Percentiles rank a stretch among this genome's conserved stretches.
These are phyloP conservation scores for Glebionis coronaria DNA, from an alignment of 129 eudicot genomes.

Conservation along the genomic window DNA sequence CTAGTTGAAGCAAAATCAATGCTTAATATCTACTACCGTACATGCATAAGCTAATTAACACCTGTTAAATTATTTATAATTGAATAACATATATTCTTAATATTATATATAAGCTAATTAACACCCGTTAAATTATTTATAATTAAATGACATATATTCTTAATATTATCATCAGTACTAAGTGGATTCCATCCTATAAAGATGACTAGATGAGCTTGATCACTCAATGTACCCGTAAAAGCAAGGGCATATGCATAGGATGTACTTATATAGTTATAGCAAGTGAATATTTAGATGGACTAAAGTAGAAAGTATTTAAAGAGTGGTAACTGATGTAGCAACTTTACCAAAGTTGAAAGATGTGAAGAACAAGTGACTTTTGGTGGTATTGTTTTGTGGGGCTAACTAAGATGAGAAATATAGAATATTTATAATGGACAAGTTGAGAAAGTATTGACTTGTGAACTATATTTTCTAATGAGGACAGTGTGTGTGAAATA, in stretches of 20 bases:
- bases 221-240: not conserved
- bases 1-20: not conserved
- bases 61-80: no score
- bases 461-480: slow-evolving; percentile 20
- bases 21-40: no score
- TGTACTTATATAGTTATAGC: not conserved
- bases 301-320: slow-evolving; percentile 12
- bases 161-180: not conserved
- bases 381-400: slow-evolving; percentile 35
- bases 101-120: no score
- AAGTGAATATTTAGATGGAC: slow-evolving; percentile 13
- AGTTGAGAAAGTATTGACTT: slow-evolving; percentile 26
- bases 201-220: not conserved
- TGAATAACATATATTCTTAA: no score
- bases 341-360: slow-evolving; percentile 24
- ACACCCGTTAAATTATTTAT: no score
- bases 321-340: slow-evolving; percentile 21
- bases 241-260: not conserved
- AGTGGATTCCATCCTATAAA: not conserved
- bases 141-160: no score
- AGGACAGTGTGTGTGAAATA: not conserved
- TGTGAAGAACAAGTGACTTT: slow-evolving; percentile 22
- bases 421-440: slow-evolving; percentile 22
- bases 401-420: slow-evolving; percentile 19
- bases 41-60: no score